Evolutionary conservation across 805 yeast genomes (phyloP), one percentile per base, ranked within the genome.

Genomic region (Isabelozyma gotoi): DNA sequence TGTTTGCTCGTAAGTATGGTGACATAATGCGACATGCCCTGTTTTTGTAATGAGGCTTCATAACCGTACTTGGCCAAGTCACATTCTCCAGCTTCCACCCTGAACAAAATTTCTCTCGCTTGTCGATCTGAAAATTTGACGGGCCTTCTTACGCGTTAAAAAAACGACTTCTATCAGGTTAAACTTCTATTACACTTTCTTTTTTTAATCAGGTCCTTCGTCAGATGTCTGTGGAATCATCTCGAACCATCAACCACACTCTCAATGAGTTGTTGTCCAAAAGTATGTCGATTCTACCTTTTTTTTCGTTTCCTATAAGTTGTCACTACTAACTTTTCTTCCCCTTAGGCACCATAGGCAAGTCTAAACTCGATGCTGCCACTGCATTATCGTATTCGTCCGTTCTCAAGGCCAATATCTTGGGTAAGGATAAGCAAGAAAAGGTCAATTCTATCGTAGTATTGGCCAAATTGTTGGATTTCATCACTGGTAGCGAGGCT

Each of bases 371-470:
- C 34, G 73, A 68, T 38, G 52, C 58, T 7, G 35, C 53, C 1
- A 60, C 68, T 0, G 72, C 73, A 11, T 46, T 68, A 34, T 48
- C 44, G 36, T 71, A 68, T 50, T 67, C 71, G 33, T 42, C 54
- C 19, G 65, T 65, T 18, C 62, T 80, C 34, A 69, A 67, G 45
- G 38, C 59, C 10, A 71, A 74, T 36, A 73, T 78, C 24, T 52
- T 73, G 44, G 77, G 77, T 11, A 63, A 64, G 39, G 77, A 73
- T 45, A 74, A 74, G 42, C 72, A 74, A 39, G 84, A 78, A 44
- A 71, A 73, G 48, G 71, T 76, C 38, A 79, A 77, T 56, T 69
- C 79, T 2, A 74, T 81, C 7, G 75, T 76, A 1, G 80, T 80
- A 3, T 59, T 82, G 21, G 77, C 83, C 24, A 78, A 73, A 48